Percentiles rank a stretch among this genome's conserved stretches.
These are phyloP conservation scores for Nannizziopsis arthrosporioides DNA, from an alignment of 2,329 filamentous ascomycete genomes.

Conservation along the genomic window DNA sequence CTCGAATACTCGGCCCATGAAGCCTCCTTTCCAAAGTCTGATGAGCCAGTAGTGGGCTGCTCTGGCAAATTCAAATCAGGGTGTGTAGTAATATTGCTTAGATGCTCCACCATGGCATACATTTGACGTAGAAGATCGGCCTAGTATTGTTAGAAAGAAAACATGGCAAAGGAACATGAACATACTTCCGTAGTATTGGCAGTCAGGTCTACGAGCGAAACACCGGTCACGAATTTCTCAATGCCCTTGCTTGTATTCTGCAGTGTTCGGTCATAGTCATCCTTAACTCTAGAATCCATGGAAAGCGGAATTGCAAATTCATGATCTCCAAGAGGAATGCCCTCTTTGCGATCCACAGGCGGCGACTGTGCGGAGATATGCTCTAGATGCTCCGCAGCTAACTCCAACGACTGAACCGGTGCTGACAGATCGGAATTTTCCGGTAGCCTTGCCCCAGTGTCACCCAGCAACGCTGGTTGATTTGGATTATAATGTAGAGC, in stretches of 20 bases:
- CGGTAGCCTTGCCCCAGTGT: conserved; percentile 3
- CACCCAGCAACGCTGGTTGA: conserved; percentile 9
- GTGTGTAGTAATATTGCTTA: conserved; percentile 36
- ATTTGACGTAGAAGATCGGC: conserved; percentile 23
- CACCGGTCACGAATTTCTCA: conserved; percentile 20
- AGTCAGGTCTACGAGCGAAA: not conserved
- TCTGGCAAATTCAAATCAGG: conserved; percentile 35
- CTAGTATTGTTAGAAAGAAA: conserved; percentile 13
- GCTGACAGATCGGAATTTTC: not conserved
- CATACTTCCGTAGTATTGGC: conserved; percentile 14
- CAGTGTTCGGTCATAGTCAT: conserved; percentile 31
- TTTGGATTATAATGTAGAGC: conserved; percentile 19
- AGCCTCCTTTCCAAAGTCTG: conserved; percentile 29
- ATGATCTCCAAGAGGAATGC: conserved; percentile 27
- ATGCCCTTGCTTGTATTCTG: conserved; percentile 22
- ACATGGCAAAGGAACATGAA: conserved; percentile 17
- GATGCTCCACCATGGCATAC: conserved; percentile 24
- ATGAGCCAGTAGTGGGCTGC: conserved; percentile 26
- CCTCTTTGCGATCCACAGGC: conserved; percentile 19
- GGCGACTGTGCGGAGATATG: conserved; percentile 16
- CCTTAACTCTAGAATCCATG: conserved; percentile 35
- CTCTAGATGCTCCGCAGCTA: conserved; percentile 6
- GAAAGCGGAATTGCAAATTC: conserved; percentile 34
- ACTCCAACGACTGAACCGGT: conserved; percentile 1
- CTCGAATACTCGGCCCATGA: conserved; percentile 39